phyloP scores from a whole-genome alignment of 805 yeast genomes.

The Suhomyces sp. region DNA sequence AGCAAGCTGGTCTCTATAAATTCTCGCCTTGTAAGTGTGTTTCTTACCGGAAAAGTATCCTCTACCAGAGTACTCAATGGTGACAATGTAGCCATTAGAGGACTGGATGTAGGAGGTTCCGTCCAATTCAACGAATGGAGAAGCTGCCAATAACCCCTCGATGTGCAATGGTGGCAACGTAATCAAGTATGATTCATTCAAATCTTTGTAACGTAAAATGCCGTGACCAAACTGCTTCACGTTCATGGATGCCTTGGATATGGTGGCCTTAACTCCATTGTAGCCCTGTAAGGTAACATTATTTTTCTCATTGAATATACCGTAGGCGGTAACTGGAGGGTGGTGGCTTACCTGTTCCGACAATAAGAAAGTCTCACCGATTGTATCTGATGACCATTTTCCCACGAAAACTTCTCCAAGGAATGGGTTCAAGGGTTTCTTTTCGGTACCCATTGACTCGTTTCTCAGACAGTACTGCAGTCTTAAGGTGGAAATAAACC shows the following conservation, averaged over 20 bases:
- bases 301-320: slow-evolving; percentile 70
- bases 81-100: slow-evolving; percentile 71
- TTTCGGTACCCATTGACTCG: slow-evolving; percentile 91
- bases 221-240: slow-evolving; percentile 96
- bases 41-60: slow-evolving; percentile 96
- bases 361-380: slow-evolving; percentile 75
- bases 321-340: slow-evolving; percentile 96
- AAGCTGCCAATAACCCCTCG: slow-evolving; percentile 86
- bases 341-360: slow-evolving; percentile 97
- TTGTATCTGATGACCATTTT: slow-evolving; percentile 61
- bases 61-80: slow-evolving; percentile 82
- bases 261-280: slow-evolving; percentile 82
- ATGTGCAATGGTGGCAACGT: slow-evolving; percentile 95
- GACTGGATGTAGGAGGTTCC: slow-evolving; percentile 83
- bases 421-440: slow-evolving; percentile 96
- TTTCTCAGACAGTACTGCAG: slow-evolving; percentile 93
- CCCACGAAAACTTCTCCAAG: slow-evolving; percentile 94
- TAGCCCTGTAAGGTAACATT: slow-evolving; percentile 79
- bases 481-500: slow-evolving; percentile 89
- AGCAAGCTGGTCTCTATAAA: slow-evolving; percentile 54
- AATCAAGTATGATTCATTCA: slow-evolving; percentile 67
- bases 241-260: slow-evolving; percentile 71
- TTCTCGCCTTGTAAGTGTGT: slow-evolving; percentile 85
- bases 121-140: slow-evolving; percentile 94
- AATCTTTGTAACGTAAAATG: slow-evolving; percentile 58